Evolutionary conservation across 2,329 filamentous ascomycete genomes (phyloP).

Genomic region (Penicillium sp.): DNA sequence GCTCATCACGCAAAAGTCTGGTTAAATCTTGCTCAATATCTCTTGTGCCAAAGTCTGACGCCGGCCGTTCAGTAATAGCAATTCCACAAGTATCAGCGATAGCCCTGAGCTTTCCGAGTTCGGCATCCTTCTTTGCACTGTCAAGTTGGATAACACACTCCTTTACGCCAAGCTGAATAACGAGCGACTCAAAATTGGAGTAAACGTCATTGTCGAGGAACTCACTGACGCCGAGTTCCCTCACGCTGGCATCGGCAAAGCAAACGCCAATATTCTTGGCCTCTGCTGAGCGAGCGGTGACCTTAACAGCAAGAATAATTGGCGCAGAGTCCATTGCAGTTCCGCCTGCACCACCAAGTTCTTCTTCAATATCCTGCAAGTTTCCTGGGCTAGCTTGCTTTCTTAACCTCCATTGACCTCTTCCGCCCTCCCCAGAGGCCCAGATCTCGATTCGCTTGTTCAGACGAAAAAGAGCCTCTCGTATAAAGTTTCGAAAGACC

Average conservation of each 20-base stretch:
- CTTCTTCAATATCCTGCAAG: constrained; percentile 93
- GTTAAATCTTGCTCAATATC: constrained; percentile 96
- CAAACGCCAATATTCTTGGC: constrained; percentile 87
- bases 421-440: constrained; percentile 68
- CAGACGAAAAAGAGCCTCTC: constrained; percentile 87
- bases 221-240: constrained; percentile 93
- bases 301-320: constrained; percentile 92
- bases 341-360: constrained; percentile 62
- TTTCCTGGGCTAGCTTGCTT: constrained; percentile 96
- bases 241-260: constrained; percentile 94
- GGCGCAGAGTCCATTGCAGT: constrained; percentile 78
- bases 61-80: constrained; percentile 75
- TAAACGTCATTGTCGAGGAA: constrained; percentile 99
- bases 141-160: constrained; percentile 87
- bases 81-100: constrained; percentile 92
- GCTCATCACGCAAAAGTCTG: constrained; percentile 81
- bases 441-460: constrained; percentile 91
- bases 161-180: constrained; percentile 93
- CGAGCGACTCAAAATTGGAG: constrained; percentile 92
- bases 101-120: constrained; percentile 78
- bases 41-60: constrained; percentile 74
- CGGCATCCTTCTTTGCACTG: constrained; percentile 75
- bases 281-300: constrained; percentile 81
- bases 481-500: constrained; percentile 90
- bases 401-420: constrained; percentile 78